Conservation (phyloP, 345 rosid genomes). For the Pugionium dolabratum region DNA sequence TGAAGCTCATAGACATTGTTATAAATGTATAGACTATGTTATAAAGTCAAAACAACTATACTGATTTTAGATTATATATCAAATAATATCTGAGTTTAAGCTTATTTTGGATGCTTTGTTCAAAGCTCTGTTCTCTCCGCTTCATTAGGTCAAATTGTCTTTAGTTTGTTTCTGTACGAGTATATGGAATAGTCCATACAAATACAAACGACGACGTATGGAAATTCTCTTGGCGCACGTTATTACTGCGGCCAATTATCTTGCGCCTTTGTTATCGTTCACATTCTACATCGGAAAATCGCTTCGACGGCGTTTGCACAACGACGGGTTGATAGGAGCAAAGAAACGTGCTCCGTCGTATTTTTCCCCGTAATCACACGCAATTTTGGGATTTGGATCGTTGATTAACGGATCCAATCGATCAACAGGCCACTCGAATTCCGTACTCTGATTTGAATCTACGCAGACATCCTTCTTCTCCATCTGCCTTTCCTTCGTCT, state of each 20-base stretch:
- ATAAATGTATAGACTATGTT: slow-evolving; percentile 33
- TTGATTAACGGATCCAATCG: slow-evolving; percentile 16
- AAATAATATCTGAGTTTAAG: not conserved
- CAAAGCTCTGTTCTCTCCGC: too few relatives aligned
- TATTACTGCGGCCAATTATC: not conserved
- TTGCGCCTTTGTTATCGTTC: slow-evolving; percentile 7
- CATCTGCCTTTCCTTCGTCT: slow-evolving; percentile 12
- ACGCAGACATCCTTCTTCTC: slow-evolving; percentile 14
- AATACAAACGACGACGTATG: too few relatives aligned
- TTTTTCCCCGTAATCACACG: not conserved
- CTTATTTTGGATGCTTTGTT: too few relatives aligned
- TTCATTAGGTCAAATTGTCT: too few relatives aligned
- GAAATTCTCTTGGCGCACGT: slow-evolving; percentile 1
- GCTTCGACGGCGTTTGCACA: slow-evolving; percentile 14
- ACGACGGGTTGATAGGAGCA: not conserved
- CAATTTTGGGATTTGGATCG: slow-evolving; percentile 1
- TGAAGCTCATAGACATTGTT: slow-evolving; percentile 34
- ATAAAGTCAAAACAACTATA: slow-evolving; percentile 16
- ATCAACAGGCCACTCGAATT: slow-evolving; percentile 28
- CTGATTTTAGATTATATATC: slow-evolving; percentile 16
- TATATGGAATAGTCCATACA: too few relatives aligned
- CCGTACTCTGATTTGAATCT: not conserved
- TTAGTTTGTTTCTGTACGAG: too few relatives aligned
- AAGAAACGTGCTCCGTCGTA: slow-evolving; percentile 9
- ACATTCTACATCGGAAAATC: not conserved